phyloP scores from a whole-genome alignment of 768 basidiomycete genomes.

The Xanthoconium stramineum region DNA sequence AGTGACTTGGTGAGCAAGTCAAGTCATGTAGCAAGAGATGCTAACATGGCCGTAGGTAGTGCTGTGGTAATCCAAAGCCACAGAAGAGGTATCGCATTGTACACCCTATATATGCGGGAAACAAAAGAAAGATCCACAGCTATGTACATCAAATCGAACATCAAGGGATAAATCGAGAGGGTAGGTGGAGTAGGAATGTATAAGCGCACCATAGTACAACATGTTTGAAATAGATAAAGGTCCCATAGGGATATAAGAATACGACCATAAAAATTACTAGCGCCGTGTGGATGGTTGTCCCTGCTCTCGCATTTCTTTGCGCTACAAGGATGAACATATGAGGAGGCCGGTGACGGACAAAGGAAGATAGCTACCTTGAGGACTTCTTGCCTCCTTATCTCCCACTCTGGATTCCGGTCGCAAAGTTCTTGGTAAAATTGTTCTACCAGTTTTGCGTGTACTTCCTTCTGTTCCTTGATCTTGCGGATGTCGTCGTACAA shows the following conservation, averaged over 20 bases:
- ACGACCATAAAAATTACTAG: constrained; percentile 24
- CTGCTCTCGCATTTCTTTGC: constrained; percentile 29
- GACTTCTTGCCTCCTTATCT: constrained; percentile 48
- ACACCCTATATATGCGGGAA: constrained; percentile 16
- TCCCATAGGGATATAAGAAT: constrained; percentile 29
- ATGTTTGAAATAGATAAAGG: constrained; percentile 17
- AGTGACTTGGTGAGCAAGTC: constrained; percentile 1
- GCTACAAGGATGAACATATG: constrained; percentile 17
- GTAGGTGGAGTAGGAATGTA: constrained; percentile 6
- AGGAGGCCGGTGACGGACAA: constrained; percentile 1
- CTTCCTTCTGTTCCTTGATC: constrained; percentile 41
- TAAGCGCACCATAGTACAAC: constrained; percentile 24
- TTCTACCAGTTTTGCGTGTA: constrained; percentile 43
- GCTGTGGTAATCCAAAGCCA: too few species aligned
- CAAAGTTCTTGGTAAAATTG: constrained; percentile 56
- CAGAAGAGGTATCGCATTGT: constrained; percentile 5
- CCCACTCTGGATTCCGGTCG: constrained; percentile 60
- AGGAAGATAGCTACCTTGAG: constrained; percentile 40
- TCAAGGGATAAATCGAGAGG: not conserved
- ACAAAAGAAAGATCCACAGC: constrained; percentile 2
- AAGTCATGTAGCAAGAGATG: not conserved
- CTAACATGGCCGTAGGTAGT: not conserved
- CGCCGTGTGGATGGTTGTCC: constrained; percentile 20
- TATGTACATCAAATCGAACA: constrained; percentile 11
- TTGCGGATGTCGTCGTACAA: constrained; percentile 36